Percentiles rank a stretch among this genome's conserved stretches.
These are phyloP conservation scores for Leucocoprinus leucothites DNA, from an alignment of 768 basidiomycete species.

Conservation along the genomic window DNA sequence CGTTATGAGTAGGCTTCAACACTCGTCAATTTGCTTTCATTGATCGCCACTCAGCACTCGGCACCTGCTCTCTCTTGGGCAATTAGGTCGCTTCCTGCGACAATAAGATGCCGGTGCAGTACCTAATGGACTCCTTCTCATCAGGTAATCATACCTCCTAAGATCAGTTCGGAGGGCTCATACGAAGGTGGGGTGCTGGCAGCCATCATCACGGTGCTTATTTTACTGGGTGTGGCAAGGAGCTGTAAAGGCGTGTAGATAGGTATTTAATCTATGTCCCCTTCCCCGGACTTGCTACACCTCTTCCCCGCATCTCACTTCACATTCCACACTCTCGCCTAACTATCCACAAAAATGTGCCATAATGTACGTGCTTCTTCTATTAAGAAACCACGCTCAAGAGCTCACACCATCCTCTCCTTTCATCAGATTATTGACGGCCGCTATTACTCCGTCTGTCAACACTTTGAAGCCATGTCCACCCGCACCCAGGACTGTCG, in stretches of 20 bases:
- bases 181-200: not conserved
- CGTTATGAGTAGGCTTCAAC: not conserved
- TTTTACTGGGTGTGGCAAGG: not conserved
- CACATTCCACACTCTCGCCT: slow-evolving; percentile 7
- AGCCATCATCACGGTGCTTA: slow-evolving; percentile 2
- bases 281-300: slow-evolving; percentile 19
- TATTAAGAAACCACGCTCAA: not conserved
- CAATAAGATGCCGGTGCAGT: not conserved
- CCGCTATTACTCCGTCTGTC: slow-evolving; percentile 65
- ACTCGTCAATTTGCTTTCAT: not conserved
- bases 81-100: not conserved
- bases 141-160: slow-evolving; percentile 4
- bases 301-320: slow-evolving; percentile 16
- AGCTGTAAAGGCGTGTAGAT: not conserved
- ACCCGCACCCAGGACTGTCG: slow-evolving; percentile 68
- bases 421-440: slow-evolving; percentile 71
- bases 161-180: not conserved
- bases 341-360: slow-evolving; percentile 47
- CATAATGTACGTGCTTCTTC: slow-evolving; percentile 55
- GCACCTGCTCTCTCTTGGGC: not conserved
- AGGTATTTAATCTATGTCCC: slow-evolving; percentile 11
- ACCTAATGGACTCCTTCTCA: not conserved
- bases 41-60: not conserved
- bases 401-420: not conserved
- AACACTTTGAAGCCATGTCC: slow-evolving; percentile 72